Evolutionary conservation across 108 stramenopile genomes (phyloP).

Genomic region (Skeletonema grethae): DNA sequence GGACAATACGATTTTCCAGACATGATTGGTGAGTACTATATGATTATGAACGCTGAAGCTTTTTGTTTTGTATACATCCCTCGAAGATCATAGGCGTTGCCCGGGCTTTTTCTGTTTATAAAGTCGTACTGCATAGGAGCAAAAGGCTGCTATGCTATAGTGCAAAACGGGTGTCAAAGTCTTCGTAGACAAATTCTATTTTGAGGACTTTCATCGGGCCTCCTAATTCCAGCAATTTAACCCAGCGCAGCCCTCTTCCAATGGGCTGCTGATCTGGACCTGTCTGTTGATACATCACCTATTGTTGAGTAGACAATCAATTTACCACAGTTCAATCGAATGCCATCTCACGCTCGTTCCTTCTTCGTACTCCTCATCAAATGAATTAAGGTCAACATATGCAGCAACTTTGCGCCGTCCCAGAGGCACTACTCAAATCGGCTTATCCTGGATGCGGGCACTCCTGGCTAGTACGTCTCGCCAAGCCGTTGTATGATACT

Average conservation of each 20-base stretch:
- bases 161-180: slow-evolving; percentile 33
- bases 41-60: background rate
- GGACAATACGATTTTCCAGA: slow-evolving; percentile 62
- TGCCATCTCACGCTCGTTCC: slow-evolving; percentile 3
- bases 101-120: slow-evolving; percentile 16
- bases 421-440: slow-evolving; percentile 34
- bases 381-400: slow-evolving; percentile 45
- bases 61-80: background rate
- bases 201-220: slow-evolving; percentile 12
- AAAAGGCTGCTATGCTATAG: slow-evolving; percentile 18
- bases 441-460: slow-evolving; percentile 26
- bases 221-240: slow-evolving; percentile 13
- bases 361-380: background rate
- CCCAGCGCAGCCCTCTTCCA: slow-evolving; percentile 16
- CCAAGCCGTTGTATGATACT: slow-evolving; percentile 81
- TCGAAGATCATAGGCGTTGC: slow-evolving; percentile 27
- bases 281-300: slow-evolving; percentile 26
- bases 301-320: background rate
- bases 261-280: slow-evolving; percentile 26
- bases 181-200: slow-evolving; percentile 20
- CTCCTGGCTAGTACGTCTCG: slow-evolving; percentile 62
- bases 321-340: background rate
- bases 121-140: slow-evolving; percentile 18
- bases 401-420: slow-evolving; percentile 56
- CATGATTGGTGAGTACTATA: slow-evolving; percentile 42